Conservation (phyloP, 768 basidiomycete genomes). For the Mrakia gelida region DNA sequence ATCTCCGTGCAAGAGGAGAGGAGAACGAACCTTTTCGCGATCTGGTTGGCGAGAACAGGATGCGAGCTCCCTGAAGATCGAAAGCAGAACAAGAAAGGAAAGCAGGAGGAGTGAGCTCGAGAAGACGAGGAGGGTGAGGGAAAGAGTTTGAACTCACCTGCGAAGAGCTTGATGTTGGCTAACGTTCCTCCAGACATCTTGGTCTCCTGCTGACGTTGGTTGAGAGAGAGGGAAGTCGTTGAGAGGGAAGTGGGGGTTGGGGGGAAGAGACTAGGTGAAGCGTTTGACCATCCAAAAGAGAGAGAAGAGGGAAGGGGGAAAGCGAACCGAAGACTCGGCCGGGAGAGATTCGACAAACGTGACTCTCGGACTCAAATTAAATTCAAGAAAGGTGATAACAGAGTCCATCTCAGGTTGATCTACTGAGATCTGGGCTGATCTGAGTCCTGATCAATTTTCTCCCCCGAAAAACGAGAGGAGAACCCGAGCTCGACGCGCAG, state of each 20-base stretch:
- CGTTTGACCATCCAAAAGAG: not conserved
- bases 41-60: slow-evolving; percentile 25
- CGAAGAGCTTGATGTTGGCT: slow-evolving; percentile 32
- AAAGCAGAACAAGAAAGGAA: not conserved
- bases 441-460: no score
- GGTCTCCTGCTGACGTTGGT: not conserved
- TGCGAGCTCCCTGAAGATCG: slow-evolving; percentile 26
- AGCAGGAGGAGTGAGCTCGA: not conserved
- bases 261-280: not conserved
- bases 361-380: not conserved
- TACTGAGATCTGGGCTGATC: no score
- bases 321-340: no score
- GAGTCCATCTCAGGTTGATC: no score
- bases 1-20: not conserved
- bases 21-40: slow-evolving; percentile 29
- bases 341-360: no score
- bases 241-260: not conserved
- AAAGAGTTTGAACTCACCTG: slow-evolving; percentile 12
- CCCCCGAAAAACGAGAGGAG: no score
- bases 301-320: not conserved
- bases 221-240: not conserved
- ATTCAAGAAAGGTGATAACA: not conserved
- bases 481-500: not conserved
- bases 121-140: not conserved
- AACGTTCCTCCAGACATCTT: slow-evolving; percentile 29